phyloP scores from a whole-genome alignment of 2,329 filamentous ascomycete species.

The Ilyonectria mors-panacis region DNA sequence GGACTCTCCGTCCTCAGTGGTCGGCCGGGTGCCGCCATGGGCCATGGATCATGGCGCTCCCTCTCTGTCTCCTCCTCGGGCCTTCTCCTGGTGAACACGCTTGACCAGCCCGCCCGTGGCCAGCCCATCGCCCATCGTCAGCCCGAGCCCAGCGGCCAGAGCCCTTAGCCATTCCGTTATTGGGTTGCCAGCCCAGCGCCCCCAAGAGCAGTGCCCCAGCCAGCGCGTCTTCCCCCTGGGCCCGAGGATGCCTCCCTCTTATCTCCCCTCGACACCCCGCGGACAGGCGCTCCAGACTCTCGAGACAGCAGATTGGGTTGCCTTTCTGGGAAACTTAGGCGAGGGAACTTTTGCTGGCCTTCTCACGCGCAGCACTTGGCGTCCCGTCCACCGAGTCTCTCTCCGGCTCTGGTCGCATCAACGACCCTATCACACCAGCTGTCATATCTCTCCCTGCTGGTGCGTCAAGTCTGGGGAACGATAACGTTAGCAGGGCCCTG shows the following conservation, averaged over 20 bases:
- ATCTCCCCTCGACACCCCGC: slow-evolving; percentile 47
- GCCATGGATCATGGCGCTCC: slow-evolving; percentile 41
- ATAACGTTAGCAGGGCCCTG: slow-evolving; percentile 51
- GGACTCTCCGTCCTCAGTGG: slow-evolving; percentile 47
- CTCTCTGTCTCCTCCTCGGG: slow-evolving; percentile 42
- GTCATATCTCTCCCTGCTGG: slow-evolving; percentile 47
- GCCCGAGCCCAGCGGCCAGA: not conserved
- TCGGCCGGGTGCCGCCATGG: slow-evolving; percentile 33
- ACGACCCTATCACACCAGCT: slow-evolving; percentile 48
- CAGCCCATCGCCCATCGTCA: slow-evolving; percentile 13
- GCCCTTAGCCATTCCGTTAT: slow-evolving; percentile 4
- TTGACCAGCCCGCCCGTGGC: slow-evolving; percentile 3
- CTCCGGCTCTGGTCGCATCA: slow-evolving; percentile 39
- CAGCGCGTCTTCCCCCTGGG: slow-evolving; percentile 29
- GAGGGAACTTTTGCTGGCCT: slow-evolving; percentile 59
- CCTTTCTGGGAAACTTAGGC: slow-evolving; percentile 55
- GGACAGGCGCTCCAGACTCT: slow-evolving; percentile 44
- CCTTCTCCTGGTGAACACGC: slow-evolving; percentile 39
- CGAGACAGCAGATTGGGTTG: slow-evolving; percentile 52
- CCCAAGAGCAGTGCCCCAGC: not conserved
- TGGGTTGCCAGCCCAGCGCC: slow-evolving; percentile 12
- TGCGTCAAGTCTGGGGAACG: slow-evolving; percentile 52
- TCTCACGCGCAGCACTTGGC: slow-evolving; percentile 55
- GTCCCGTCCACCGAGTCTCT: slow-evolving; percentile 43
- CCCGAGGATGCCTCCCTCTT: slow-evolving; percentile 41